Evolutionary conservation across 208 protist genomes (phyloP), one percentile per base, ranked within the genome.

Genomic region (Wallacemonas rigidus): DNA sequence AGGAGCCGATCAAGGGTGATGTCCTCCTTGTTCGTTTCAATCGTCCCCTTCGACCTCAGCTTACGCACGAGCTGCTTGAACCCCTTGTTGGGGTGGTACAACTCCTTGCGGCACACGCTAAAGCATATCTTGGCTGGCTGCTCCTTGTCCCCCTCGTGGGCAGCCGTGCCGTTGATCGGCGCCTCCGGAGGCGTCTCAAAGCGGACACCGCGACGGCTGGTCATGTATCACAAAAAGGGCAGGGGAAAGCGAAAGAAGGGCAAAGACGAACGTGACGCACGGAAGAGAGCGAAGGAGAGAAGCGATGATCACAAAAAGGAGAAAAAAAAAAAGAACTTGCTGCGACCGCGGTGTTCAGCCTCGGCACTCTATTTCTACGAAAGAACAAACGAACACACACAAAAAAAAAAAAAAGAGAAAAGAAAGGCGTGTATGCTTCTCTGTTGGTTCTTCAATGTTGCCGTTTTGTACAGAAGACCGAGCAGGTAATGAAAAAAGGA

Each of bases 21-120:
- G 71, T 94, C 92, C 73, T 96, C 91, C 80, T 95, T 95, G 84
- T 96, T 98, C 71, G 95, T 80, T 45, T 96, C 88, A 3, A 97
- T 83, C 38, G 75, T 92, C 54, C 77, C 83, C n/a, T 81, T 70
- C 67, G 93, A 82, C 44, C 85, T 79, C 40, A 98, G 69, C 69
- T 94, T 94, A 41, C 93, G 89, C 6, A 81, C 74, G 35, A 98
- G 79, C 39, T 93, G 84, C 58, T 94, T 92, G 80, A 91, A 96
- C 9, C 92, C 92, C 47, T 95, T 96, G 75, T 92, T 96, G 7
- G 94, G 90, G 67, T 93, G 90, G 72, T 86, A 95, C 62, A 81
- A 57, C 72, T 98, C 92, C 75, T 95, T 93, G 11, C 92, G 89
- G 76, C 94, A 96, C 2, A 90, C 83, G 71, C 97, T 96, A 73